Evolutionary conservation across 2,329 filamentous ascomycete species (phyloP).

Genomic region (Fusarium sp.): DNA sequence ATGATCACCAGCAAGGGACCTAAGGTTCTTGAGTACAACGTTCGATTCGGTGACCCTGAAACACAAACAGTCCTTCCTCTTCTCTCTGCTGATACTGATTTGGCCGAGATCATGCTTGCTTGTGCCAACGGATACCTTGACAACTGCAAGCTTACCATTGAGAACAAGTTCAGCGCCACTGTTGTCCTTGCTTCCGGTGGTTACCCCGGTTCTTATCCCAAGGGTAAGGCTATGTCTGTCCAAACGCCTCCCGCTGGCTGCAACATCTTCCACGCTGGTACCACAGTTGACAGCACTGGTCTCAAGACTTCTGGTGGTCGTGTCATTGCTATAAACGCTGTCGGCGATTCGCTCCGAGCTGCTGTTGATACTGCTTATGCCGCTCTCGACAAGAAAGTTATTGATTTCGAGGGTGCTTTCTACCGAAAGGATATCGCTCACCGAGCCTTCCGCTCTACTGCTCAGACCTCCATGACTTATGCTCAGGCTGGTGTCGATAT

Average conservation of each 20-base stretch:
- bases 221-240: conserved; percentile 72
- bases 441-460: conserved; percentile 66
- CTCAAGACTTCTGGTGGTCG: conserved; percentile 85
- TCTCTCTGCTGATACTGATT: conserved; percentile 78
- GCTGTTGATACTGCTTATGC: conserved; percentile 90
- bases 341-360: conserved; percentile 74
- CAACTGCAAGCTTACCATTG: conserved; percentile 73
- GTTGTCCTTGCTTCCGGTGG: conserved; percentile 94
- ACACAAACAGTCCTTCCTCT: conserved; percentile 84
- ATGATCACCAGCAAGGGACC: conserved; percentile 88
- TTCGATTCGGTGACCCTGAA: conserved; percentile 88
- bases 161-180: conserved; percentile 80
- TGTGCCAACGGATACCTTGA: conserved; percentile 80
- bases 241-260: conserved; percentile 54
- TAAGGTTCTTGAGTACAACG: conserved; percentile 88
- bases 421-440: conserved; percentile 93
- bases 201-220: conserved; percentile 87
- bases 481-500: conserved; percentile 94
- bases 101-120: conserved; percentile 86
- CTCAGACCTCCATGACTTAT: conserved; percentile 77
- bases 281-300: conserved; percentile 68
- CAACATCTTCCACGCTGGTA: conserved; percentile 94
- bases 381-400: conserved; percentile 72
- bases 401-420: conserved; percentile 89
- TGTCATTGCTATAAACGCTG: conserved; percentile 92